Conservation (phyloP, 208 protist species). For the Wallacemonas collosoma region DNA sequence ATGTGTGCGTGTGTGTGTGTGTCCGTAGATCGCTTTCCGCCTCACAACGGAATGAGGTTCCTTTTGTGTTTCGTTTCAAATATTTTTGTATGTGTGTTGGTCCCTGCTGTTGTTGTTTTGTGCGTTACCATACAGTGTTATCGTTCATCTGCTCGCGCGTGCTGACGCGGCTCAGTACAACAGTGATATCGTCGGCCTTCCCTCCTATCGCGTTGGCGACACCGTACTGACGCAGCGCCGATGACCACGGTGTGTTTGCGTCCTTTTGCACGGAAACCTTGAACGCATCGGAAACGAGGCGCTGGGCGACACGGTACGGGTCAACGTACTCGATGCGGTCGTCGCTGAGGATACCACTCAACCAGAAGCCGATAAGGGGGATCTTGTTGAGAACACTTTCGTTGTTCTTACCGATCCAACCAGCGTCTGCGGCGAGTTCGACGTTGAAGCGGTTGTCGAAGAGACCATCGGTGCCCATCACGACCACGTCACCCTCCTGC, state of each 20-base stretch:
- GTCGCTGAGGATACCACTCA: conserved; percentile 72
- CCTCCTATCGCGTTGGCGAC: conserved; percentile 74
- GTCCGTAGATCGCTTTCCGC: background rate
- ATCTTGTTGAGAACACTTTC: conserved; percentile 67
- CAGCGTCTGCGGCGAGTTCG: conserved; percentile 75
- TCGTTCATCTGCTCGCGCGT: conserved; percentile 78
- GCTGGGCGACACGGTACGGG: conserved; percentile 88
- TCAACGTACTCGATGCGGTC: conserved; percentile 80
- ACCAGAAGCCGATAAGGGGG: conserved; percentile 73
- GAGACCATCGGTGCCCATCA: conserved; percentile 93
- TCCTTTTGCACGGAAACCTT: conserved; percentile 68
- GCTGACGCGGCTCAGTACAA: conserved; percentile 85
- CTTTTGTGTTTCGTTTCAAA: conserved; percentile 4
- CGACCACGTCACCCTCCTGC: conserved; percentile 91
- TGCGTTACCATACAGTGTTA: conserved; percentile 53
- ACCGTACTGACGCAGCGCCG: conserved; percentile 82
- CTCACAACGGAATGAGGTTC: background rate
- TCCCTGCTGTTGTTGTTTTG: background rate
- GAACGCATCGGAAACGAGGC: conserved; percentile 82
- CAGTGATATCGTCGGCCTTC: conserved; percentile 92
- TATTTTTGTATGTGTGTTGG: background rate
- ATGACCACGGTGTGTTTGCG: conserved; percentile 81
- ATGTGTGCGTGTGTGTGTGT: conserved; percentile 12
- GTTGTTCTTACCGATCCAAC: conserved; percentile 77
- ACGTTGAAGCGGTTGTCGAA: conserved; percentile 94